Percentiles rank a stretch among this genome's conserved stretches.
Evolutionary conservation across 1,284 basidiomycete species (phyloP).

Genomic region (Cryptococcus sp.): DNA sequence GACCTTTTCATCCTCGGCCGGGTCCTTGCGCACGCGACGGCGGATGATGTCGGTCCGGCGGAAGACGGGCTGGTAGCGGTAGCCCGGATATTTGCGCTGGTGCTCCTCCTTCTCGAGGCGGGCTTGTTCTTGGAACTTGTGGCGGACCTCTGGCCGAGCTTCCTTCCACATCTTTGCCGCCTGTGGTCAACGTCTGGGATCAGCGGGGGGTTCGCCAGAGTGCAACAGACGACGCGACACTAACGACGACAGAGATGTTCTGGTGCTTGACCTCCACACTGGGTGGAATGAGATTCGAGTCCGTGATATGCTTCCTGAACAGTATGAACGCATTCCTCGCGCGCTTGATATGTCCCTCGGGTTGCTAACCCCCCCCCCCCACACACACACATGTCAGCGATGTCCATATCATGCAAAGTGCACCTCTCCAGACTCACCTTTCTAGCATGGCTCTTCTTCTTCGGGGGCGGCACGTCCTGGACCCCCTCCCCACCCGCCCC

Average conservation of each 20-base stretch:
- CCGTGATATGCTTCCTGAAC: constrained; percentile 48
- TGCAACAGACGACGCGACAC: constrained; percentile 7
- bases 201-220: background rate
- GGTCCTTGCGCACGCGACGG: constrained; percentile 44
- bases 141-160: constrained; percentile 40
- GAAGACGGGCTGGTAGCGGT: constrained; percentile 47
- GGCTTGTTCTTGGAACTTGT: constrained; percentile 42
- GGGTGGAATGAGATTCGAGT: constrained; percentile 44
- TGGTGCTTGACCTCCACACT: constrained; percentile 48
- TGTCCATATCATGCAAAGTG: background rate
- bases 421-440: constrained; percentile 27
- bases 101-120: constrained; percentile 46
- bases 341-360: constrained; percentile 38
- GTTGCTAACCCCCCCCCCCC: constrained; percentile 35
- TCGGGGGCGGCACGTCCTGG: constrained; percentile 15
- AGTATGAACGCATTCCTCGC: constrained; percentile 46
- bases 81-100: constrained; percentile 42
- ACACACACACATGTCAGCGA: background rate
- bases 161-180: constrained; percentile 49
- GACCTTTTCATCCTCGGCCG: constrained; percentile 45
- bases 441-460: constrained; percentile 40
- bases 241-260: constrained; percentile 46
- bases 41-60: constrained; percentile 45
- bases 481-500: background rate
- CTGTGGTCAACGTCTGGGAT: constrained; percentile 10